A percentile compares a stretch with the other conserved stretches of the same genome.
These are phyloP conservation scores for Neospora caninum DNA, from an alignment of 169 alveolate genomes.

Conservation along the genomic window DNA sequence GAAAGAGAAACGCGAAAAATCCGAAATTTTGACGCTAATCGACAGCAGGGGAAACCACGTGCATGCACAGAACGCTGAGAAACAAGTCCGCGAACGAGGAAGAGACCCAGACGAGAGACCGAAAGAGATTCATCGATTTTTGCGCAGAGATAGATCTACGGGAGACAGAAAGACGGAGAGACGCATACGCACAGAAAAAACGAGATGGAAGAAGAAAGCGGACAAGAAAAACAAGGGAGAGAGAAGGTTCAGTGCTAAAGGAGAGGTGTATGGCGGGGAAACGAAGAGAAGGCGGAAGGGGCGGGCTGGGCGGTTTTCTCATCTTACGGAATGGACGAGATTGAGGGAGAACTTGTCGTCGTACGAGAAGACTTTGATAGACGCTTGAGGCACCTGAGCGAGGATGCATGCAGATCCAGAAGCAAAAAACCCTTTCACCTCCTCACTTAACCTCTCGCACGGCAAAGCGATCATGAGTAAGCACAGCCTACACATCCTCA, in stretches of 20 bases:
- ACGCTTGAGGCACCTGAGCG: slow-evolving; percentile 48
- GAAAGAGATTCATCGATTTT: no score
- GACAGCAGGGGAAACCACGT: neutral
- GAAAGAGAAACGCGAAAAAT: neutral
- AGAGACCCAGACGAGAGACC: no score
- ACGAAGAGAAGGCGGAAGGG: neutral
- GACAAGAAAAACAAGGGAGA: neutral
- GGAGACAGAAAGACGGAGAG: no score
- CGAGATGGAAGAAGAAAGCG: neutral
- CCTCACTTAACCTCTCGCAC: no score
- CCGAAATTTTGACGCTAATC: neutral
- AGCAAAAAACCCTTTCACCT: neutral
- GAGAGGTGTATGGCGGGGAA: neutral
- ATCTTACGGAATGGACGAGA: slow-evolving; percentile 72
- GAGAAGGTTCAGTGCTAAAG: neutral
- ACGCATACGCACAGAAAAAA: neutral
- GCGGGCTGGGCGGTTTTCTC: neutral
- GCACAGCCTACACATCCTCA: no score
- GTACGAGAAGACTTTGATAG: slow-evolving; percentile 76
- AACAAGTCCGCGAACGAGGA: no score
- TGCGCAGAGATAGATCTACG: no score
- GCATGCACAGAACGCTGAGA: no score
- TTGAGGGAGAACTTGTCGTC: slow-evolving; percentile 74
- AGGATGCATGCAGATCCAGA: neutral
- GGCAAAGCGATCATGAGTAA: no score